phyloP scores from a whole-genome alignment of 192 early-diverging fungal species.

The Coemansia asiatica region DNA sequence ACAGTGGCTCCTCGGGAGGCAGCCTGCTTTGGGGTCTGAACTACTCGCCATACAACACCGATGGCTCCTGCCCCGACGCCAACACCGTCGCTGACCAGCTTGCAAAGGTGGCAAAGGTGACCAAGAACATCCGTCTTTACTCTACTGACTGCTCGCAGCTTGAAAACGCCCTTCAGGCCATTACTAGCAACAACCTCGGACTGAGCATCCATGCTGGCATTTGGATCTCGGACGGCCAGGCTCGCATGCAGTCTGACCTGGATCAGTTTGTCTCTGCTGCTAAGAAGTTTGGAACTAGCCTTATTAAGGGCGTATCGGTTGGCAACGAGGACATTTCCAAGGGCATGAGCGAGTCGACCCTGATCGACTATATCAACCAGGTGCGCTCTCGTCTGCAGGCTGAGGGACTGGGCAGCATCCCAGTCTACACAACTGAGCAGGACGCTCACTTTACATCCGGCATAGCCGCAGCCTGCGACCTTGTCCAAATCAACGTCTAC shows the following conservation, averaged over 20 bases:
- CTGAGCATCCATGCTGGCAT: conserved; percentile 46
- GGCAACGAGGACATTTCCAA: conserved; percentile 50
- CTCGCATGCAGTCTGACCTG: conserved; percentile 38
- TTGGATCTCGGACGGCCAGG: conserved; percentile 34
- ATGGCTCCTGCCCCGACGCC: conserved; percentile 46
- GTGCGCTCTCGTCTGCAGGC: conserved; percentile 40
- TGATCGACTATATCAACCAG: conserved; percentile 48
- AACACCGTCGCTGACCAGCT: conserved; percentile 31
- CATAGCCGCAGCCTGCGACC: conserved; percentile 31
- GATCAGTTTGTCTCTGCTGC: conserved; percentile 41
- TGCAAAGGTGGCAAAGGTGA: conserved; percentile 24
- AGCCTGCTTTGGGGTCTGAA: conserved; percentile 42
- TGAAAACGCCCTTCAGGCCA: conserved; percentile 31
- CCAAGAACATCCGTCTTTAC: conserved; percentile 51
- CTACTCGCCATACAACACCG: conserved; percentile 52
- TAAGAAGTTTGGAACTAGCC: conserved; percentile 29
- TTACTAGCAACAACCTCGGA: conserved; percentile 25
- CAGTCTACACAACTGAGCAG: conserved; percentile 47
- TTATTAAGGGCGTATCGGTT: conserved; percentile 47
- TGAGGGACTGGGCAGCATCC: conserved; percentile 46
- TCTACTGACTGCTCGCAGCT: conserved; percentile 55
- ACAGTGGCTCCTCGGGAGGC: conserved; percentile 1
- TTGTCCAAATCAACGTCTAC: conserved; percentile 54
- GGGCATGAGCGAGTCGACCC: conserved; percentile 38
- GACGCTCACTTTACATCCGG: conserved; percentile 36